Base-by-base conservation (phyloP, 1,139 yeast genomes). In the Yamadazyma songkhlaensis region DNA sequence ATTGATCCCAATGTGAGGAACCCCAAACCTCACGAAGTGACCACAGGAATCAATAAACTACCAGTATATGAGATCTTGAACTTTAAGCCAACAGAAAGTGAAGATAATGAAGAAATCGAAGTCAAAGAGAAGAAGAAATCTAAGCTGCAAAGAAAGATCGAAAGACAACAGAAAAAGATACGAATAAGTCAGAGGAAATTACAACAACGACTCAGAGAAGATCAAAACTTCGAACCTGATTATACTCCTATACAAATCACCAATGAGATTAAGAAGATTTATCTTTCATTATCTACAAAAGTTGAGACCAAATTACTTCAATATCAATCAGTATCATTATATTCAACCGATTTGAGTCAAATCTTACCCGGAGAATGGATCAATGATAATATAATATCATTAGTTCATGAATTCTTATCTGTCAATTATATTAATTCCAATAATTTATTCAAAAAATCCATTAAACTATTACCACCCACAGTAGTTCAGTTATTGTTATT, bases 381-480 rank as follows among this genome's bases (percentile, higher is more conserved):
- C 24, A 81, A 80, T 49, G 94, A 84, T 51, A 82, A 81, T 50
- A 78, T 81, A 45, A 73, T 85, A 27, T 66, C 85, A 1, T 75
- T 84, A 41, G 59, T 81, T 17, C 84, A 72, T 55, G 89, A 82
- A 53, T 67, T 74, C 44, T 57, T 85, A 32, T 46, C 35, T 28
- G 55, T 48, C 37, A 42, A 32, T 25, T 36, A 41, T 22, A 24
- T 59, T 48, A 32, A 39, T 50, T 14, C 44, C 38, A 33, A 29
- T 36, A 14, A 40, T 38, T 15, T 37, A 42, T 3, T 54, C 49
- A 38, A 49, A 46, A 31, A 48, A 47, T 40, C 65, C 42, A 50
- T 70, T 15, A 62, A 53, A 37, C 47, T 70, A 25, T 44, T 70
- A 20, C 57, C 50, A 32, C 76, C 76, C 1, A 58, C 74, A 6